phyloP scores from a whole-genome alignment of 2,329 filamentous ascomycete species.

The Aspergillus versicolor region DNA sequence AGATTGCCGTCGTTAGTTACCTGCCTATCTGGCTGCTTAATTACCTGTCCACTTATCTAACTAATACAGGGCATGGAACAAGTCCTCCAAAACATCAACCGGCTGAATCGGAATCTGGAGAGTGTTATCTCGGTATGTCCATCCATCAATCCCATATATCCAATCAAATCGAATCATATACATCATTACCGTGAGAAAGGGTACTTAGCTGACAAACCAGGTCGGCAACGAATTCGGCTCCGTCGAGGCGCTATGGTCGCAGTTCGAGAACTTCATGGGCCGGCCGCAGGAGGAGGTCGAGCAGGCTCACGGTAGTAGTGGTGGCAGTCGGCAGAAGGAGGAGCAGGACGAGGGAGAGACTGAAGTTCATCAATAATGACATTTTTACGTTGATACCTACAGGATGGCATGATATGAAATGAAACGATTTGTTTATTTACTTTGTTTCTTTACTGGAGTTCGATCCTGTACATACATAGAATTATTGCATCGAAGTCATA shows the following conservation, averaged over 20 bases:
- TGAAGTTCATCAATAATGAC: constrained; percentile 18
- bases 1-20: constrained; percentile 43
- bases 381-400: not conserved
- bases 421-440: not conserved
- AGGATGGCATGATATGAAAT: not conserved
- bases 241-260: constrained; percentile 94
- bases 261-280: constrained; percentile 95
- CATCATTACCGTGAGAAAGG: too few species aligned
- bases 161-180: too few species aligned
- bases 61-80: constrained; percentile 67
- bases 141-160: too few species aligned
- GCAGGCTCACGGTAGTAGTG: constrained; percentile 19
- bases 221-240: constrained; percentile 97
- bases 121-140: constrained; percentile 76
- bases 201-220: constrained; percentile 38
- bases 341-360: constrained; percentile 21
- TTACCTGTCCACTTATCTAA: not conserved
- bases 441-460: not conserved
- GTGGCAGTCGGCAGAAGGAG: constrained; percentile 27
- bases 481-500: constrained; percentile 2
- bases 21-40: not conserved
- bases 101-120: constrained; percentile 87
- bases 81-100: constrained; percentile 93
- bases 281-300: constrained; percentile 54
- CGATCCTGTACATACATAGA: not conserved